Percentiles rank a stretch among this genome's conserved stretches.
These are phyloP conservation scores for Ceratocystis papillata DNA, from an alignment of 2,329 filamentous ascomycete species.

Conservation along the genomic window DNA sequence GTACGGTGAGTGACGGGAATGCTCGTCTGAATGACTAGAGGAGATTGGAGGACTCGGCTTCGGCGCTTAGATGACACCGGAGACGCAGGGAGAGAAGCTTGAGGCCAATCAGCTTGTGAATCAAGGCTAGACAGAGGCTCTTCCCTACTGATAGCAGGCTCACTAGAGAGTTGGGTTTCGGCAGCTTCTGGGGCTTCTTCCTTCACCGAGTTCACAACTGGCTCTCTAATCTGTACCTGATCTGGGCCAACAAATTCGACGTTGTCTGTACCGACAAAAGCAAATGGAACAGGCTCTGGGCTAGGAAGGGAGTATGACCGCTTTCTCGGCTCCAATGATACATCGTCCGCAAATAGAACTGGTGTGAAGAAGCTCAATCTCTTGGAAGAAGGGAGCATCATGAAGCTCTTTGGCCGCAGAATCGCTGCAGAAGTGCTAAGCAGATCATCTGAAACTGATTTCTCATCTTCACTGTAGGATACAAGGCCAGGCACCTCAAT, in stretches of 20 bases:
- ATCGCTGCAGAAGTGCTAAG: constrained; percentile 27
- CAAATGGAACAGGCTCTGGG: constrained; percentile 29
- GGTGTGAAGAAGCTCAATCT: constrained; percentile 22
- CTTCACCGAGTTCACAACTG: neutral
- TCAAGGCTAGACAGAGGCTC: neutral
- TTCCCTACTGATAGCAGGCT: neutral
- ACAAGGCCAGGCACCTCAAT: constrained; percentile 68
- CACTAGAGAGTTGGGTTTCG: neutral
- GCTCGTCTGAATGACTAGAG: constrained; percentile 22
- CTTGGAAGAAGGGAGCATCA: constrained; percentile 30
- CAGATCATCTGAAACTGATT: constrained; percentile 34
- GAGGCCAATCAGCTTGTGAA: neutral
- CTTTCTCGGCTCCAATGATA: constrained; percentile 32
- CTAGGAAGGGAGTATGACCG: constrained; percentile 43
- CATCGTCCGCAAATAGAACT: constrained; percentile 20
- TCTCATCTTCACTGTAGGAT: constrained; percentile 52
- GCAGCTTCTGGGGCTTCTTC: neutral
- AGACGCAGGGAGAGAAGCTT: neutral
- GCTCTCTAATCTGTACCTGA: neutral
- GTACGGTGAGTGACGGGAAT: constrained; percentile 13
- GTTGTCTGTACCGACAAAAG: constrained; percentile 24
- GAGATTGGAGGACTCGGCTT: constrained; percentile 20
- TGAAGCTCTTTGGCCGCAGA: constrained; percentile 40
- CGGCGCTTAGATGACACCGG: constrained; percentile 15
- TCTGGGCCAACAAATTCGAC: constrained; percentile 21